These are phyloP conservation scores for Ephemerocybe angulata DNA, from an alignment of 768 basidiomycete species.

Conservation along the genomic window DNA sequence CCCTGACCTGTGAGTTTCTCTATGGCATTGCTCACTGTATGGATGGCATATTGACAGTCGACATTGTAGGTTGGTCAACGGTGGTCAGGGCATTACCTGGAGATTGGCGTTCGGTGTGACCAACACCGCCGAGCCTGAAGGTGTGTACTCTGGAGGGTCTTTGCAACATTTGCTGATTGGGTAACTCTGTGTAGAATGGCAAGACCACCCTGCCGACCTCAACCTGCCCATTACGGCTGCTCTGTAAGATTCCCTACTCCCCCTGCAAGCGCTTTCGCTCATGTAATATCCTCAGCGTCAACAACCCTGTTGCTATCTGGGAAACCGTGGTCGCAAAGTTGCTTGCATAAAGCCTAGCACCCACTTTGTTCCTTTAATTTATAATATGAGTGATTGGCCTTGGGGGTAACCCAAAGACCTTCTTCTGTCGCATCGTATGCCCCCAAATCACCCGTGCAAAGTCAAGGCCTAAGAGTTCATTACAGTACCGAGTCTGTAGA, in stretches of 20 bases:
- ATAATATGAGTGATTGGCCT: too few species aligned
- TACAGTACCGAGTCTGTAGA: too few species aligned
- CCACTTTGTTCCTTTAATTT: too few species aligned
- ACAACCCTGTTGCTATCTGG: constrained; percentile 58
- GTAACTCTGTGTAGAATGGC: constrained; percentile 44
- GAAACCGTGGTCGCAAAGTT: constrained; percentile 36
- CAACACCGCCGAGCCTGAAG: constrained; percentile 53
- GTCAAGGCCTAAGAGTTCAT: too few species aligned
- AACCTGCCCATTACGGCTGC: constrained; percentile 48
- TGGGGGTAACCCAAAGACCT: too few species aligned
- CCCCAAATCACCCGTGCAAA: too few species aligned
- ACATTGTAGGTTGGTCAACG: constrained; percentile 44
- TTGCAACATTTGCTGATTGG: neutral
- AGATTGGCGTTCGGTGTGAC: constrained; percentile 55
- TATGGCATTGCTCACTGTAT: too few species aligned
- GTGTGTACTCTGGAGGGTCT: constrained; percentile 25
- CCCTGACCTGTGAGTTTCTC: constrained; percentile 51
- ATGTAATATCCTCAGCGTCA: constrained; percentile 41
- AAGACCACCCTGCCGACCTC: constrained; percentile 51
- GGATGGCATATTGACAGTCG: too few species aligned
- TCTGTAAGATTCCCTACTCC: constrained; percentile 39
- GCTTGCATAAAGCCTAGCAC: constrained; percentile 13
- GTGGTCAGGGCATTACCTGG: constrained; percentile 63
- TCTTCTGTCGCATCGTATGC: too few species aligned
- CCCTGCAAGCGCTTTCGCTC: too few species aligned